Evolutionary conservation across 2,329 filamentous ascomycete genomes (phyloP).

Genomic region (Pyrenochaeta sp.): DNA sequence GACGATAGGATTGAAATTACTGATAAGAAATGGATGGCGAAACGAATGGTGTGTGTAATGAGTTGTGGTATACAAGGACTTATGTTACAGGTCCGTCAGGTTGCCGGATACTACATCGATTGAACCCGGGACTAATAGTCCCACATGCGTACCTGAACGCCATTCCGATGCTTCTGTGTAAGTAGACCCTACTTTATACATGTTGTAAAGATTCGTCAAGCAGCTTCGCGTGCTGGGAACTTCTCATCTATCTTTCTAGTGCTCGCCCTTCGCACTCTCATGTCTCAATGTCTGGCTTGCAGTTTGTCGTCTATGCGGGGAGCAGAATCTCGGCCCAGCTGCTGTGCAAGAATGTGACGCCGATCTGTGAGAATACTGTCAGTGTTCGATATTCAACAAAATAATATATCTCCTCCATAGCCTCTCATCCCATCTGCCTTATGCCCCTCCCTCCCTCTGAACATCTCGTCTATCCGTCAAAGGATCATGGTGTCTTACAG

Average conservation of each 20-base stretch:
- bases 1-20: background rate
- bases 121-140: background rate
- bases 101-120: background rate
- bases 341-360: slow-evolving; percentile 62
- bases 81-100: slow-evolving; percentile 17
- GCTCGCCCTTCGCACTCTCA: slow-evolving; percentile 1
- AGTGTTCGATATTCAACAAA: slow-evolving; percentile 18
- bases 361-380: slow-evolving; percentile 49
- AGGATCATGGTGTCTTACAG: slow-evolving; percentile 52
- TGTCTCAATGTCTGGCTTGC: background rate
- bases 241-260: slow-evolving; percentile 1
- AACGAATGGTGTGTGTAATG: slow-evolving; percentile 11
- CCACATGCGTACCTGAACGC: slow-evolving; percentile 23
- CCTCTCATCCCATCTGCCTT: background rate
- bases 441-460: background rate
- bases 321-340: slow-evolving; percentile 62
- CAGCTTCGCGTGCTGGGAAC: background rate
- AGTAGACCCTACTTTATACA: slow-evolving; percentile 3
- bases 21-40: background rate
- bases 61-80: slow-evolving; percentile 14
- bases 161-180: slow-evolving; percentile 16
- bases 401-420: slow-evolving; percentile 11
- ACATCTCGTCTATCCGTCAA: background rate
- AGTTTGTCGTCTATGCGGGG: slow-evolving; percentile 52
- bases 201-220: background rate